phyloP scores from a whole-genome alignment of 2,329 filamentous ascomycete genomes.

The Sporothrix sp. region DNA sequence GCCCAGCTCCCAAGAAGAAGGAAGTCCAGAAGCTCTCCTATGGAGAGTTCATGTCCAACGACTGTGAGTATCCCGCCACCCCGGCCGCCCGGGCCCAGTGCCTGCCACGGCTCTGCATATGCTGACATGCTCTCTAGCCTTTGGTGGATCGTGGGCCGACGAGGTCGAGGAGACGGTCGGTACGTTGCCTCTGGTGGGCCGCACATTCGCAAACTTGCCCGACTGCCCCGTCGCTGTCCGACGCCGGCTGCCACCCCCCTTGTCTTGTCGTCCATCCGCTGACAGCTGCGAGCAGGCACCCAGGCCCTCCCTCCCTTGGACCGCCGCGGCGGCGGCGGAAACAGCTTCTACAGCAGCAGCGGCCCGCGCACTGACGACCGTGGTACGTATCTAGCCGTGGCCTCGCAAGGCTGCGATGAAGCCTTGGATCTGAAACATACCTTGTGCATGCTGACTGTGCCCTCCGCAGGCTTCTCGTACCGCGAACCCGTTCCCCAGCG shows the following conservation, averaged over 20 bases:
- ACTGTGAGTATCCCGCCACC: constrained; percentile 53
- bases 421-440: no score
- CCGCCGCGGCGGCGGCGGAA: constrained; percentile 28
- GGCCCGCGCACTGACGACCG: constrained; percentile 12
- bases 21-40: constrained; percentile 95
- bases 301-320: constrained; percentile 46
- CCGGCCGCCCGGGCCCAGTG: neutral
- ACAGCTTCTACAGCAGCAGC: constrained; percentile 17
- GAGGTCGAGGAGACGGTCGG: constrained; percentile 88
- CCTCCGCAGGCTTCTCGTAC: constrained; percentile 13
- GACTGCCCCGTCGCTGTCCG: neutral
- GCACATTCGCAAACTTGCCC: neutral
- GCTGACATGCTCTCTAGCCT: constrained; percentile 26
- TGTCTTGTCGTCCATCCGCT: neutral
- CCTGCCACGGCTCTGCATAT: no score
- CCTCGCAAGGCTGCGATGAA: no score
- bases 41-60: constrained; percentile 87
- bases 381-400: no score
- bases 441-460: no score
- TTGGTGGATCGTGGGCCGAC: constrained; percentile 88
- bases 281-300: constrained; percentile 35
- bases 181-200: constrained; percentile 37
- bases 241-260: neutral
- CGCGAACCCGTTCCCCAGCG: constrained; percentile 65
- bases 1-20: constrained; percentile 79